Evolutionary conservation across 2,329 filamentous ascomycete species (phyloP).

Genomic region (Aspergillus alliaceus): DNA sequence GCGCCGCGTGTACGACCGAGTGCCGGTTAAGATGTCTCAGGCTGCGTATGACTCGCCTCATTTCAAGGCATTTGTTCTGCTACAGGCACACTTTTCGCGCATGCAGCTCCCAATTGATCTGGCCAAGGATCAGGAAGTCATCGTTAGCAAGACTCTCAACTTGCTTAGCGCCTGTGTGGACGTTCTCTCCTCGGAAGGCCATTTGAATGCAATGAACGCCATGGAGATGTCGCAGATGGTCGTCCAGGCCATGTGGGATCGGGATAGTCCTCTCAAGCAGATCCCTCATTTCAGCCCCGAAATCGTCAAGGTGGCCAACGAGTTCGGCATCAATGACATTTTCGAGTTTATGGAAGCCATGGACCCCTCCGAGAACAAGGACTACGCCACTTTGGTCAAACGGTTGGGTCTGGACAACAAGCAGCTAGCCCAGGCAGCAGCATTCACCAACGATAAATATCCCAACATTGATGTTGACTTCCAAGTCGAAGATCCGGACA

Average conservation of each 20-base stretch:
- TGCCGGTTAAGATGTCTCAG: constrained; percentile 93
- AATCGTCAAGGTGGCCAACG: constrained; percentile 77
- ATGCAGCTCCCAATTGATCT: constrained; percentile 96
- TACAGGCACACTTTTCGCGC: constrained; percentile 95
- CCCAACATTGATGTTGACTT: constrained; percentile 93
- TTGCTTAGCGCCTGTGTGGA: constrained; percentile 91
- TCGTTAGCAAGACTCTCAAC: constrained; percentile 80
- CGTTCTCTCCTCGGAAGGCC: constrained; percentile 90
- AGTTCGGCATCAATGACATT: constrained; percentile 83
- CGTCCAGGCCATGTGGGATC: constrained; percentile 98
- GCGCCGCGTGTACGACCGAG: constrained; percentile 87
- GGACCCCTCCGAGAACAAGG: constrained; percentile 88
- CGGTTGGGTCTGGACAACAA: constrained; percentile 75
- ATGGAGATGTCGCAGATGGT: constrained; percentile 99
- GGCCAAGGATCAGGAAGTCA: constrained; percentile 89
- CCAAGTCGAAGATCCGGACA: constrained; percentile 76
- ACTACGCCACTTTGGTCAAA: constrained; percentile 76
- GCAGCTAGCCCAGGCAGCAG: constrained; percentile 84
- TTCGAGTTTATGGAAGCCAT: constrained; percentile 99
- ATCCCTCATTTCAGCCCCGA: constrained; percentile 91
- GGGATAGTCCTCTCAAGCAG: constrained; percentile 93
- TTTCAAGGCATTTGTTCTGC: constrained; percentile 96
- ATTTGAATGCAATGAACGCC: constrained; percentile 94
- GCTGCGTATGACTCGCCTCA: constrained; percentile 87
- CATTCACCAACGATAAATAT: constrained; percentile 95